Evolutionary conservation across 768 basidiomycete genomes (phyloP), one percentile per base, ranked within the genome.

Genomic region (Tephrocybe sp.): DNA sequence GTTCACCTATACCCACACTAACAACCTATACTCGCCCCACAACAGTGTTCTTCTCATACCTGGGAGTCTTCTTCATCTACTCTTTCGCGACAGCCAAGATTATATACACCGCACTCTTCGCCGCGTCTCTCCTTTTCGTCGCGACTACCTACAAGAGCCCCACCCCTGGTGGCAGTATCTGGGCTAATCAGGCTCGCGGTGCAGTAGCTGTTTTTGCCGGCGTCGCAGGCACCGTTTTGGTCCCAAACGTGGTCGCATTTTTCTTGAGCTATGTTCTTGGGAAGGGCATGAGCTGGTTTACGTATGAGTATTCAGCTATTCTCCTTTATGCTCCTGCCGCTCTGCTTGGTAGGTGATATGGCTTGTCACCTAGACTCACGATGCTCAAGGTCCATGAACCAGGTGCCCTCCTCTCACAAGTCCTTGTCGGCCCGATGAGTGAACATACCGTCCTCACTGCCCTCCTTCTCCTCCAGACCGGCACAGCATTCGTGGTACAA

Each of bases 261-360:
- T 51, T 90, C 11, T 87, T 96, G 84, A 65, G 69, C 23, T 63
- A 65, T 4, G 78, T 82, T 0, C 64, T 93, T 18, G 76, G 80
- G 7, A 86, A 81, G 66, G 77, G 81, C 0, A 80, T 96, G 81
- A 89, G 88, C 60, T 98, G 94, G 94, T 97, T 91, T 67, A 74
- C 79, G 14, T 79, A 75, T 36, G 90, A 90, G 54, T 77, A 84
- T 57, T 76, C 81, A 10, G 76, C 80, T 1, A 56, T 95, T 8
- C 62, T 77, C 18, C 67, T 97, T 18, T 98, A 91, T 61, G 88
- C 78, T 2, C 89, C 91, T 12, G 78, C 90, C 2, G 82, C 84
- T 0, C 61, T 92, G 12, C 69, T 88, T 12, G 92, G 92, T 87
- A 57, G 5, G 11, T 30, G 11, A 30, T 30, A 30, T 26, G 15